Evolutionary conservation across 1,284 basidiomycete genomes (phyloP), one percentile per base, ranked within the genome.

Genomic region (Cryptococcus floricola): DNA sequence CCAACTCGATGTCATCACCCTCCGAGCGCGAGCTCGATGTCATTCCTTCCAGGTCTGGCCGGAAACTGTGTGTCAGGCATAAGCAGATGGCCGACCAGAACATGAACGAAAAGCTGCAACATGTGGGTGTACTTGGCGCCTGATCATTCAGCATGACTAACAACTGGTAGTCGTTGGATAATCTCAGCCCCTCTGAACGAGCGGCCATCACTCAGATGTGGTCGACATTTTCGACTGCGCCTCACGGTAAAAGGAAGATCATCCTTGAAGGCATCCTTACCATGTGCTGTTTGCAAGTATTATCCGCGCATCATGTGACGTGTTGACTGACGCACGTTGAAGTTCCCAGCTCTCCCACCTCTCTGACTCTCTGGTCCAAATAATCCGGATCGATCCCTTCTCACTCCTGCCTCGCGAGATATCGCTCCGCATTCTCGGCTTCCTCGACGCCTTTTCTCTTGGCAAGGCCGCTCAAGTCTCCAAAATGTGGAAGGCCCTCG

Each of bases 61-160:
- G 71, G 34, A 75, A 74, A 58, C 68, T 78, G 5, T 78, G 75
- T 52, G 74, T 77, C 2, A 64, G 76, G 41, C 95, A 99, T 78
- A 91, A 96, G 78, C 84, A 94, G 48, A 98, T 97, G 89, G 96
- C 96, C 8, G 94, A 98, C 78, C 88, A 96, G 74, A 92, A 91
- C 23, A 92, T 88, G 28, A 96, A 91, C 72, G 80, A 90, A 59
- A 93, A 89, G 78, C 81, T 98, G 14, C 96, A 98, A 77, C 87
- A 89, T 82, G 95, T 94, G 65, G 69, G 85, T 76, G 23, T 12
- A 14, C 46, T 23, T 16, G 38, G 31, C 31, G 37, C n/a, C 13
- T 39, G 19, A 10, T 34, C 31, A 34, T 3, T 23, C 43, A 34
- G n/a, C 14, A 42, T 48, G 12, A 47, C 50, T n/a, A 16, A 43